Base-by-base conservation (phyloP, 768 basidiomycete genomes). In the Lenzites betulinus region DNA sequence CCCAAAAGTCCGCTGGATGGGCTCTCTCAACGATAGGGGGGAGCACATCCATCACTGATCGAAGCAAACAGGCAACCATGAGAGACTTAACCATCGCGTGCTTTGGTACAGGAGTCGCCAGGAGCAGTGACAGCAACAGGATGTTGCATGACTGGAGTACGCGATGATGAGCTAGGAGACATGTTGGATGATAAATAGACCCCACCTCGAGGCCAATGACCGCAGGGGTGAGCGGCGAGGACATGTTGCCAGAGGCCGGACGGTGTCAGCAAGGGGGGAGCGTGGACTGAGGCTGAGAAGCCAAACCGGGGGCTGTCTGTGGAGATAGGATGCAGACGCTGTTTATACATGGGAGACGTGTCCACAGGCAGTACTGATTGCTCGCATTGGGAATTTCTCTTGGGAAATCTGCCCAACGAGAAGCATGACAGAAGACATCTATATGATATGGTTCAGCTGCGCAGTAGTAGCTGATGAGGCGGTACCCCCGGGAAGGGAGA, bases 11-110 rank as follows among this genome's bases (percentile, higher is more conserved):
- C 6, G 23, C 20, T 2, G 54, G 61, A 16, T 36, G 22, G 38
- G 39, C 44, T 41, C 51, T 51, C 41, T 65, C 51, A 9, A 63
- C 38, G 26, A 62, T 50, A 3, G 66, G 43, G 1, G 59, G 62
- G 5, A 69, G 41, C 4, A 69, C 43, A 23, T 62, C 64, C 36
- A 62, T 7, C 4, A 64, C 44, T 1, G 66, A 67, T 7, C 64
- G 64, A 13, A 64, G 36, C 7, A 69, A 41, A 22, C 66, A 62
- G 4, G 62, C 58, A 6, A 65, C 47, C n/a, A 65, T 53, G 25
- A 69, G 55, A 20, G 59, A 42, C 8, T 64, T 65, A 33, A 69
- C 68, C 47, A 69, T 66, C 9, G 66, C 28, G 49, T 69, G 68
- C 46, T 65, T 65, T 8, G 51, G 66, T 30, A 64, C 64, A 8